A percentile compares a stretch with the other conserved stretches of the same genome.
Conservation (phyloP, 1,284 basidiomycete species). For the Trametes sp. region DNA sequence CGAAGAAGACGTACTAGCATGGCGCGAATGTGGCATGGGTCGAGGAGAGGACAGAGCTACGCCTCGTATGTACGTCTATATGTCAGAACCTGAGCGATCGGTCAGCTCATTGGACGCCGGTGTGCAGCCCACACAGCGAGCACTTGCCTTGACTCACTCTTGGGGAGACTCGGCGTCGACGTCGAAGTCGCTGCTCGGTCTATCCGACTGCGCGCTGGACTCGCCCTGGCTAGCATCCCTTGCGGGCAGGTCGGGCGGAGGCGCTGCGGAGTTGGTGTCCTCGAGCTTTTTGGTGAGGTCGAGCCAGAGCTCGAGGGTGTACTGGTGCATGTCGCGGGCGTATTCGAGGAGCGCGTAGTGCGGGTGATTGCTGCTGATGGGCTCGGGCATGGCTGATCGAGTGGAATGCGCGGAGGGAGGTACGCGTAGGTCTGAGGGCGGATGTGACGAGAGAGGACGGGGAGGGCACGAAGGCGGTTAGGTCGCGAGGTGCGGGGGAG, state of each 20-base stretch:
- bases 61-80: background rate
- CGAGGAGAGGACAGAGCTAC: background rate
- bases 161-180: slow-evolving; percentile 22
- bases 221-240: background rate
- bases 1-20: background rate
- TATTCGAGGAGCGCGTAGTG: slow-evolving; percentile 49
- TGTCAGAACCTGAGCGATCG: background rate
- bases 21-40: background rate
- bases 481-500: background rate
- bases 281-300: slow-evolving; percentile 32
- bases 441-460: background rate
- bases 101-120: background rate
- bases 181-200: slow-evolving; percentile 7
- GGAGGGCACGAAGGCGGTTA: background rate
- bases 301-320: slow-evolving; percentile 41
- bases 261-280: slow-evolving; percentile 12
- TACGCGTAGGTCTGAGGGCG: background rate
- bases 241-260: slow-evolving; percentile 1
- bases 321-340: slow-evolving; percentile 42
- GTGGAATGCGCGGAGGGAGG: no score
- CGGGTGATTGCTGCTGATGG: slow-evolving; percentile 11
- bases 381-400: slow-evolving; percentile 4
- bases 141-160: slow-evolving; percentile 3
- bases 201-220: background rate
- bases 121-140: no score